phyloP scores from a whole-genome alignment of 2,329 filamentous ascomycete species.

The Metarhizium rileyi region DNA sequence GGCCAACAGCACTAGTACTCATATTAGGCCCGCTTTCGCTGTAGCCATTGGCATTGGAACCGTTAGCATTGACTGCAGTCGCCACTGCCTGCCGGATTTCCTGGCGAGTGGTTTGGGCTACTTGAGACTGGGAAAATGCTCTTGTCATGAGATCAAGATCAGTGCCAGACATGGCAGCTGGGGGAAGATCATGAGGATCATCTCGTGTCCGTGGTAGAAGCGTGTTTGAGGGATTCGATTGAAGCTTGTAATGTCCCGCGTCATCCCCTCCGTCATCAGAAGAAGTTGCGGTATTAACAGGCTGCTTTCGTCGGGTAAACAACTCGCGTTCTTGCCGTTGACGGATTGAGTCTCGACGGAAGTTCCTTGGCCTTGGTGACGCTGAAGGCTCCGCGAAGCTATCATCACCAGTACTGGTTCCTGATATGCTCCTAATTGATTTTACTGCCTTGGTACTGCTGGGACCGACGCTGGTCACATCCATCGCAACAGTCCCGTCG shows the following conservation, averaged over 20 bases:
- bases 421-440: conserved; percentile 77
- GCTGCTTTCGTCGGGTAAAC: conserved; percentile 67
- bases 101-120: conserved; percentile 62
- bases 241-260: conserved; percentile 40
- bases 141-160: conserved; percentile 75
- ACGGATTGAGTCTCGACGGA: conserved; percentile 71
- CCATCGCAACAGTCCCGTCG: conserved; percentile 41
- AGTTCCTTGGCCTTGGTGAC: conserved; percentile 53
- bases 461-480: conserved; percentile 61
- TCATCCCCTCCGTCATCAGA: conserved; percentile 46
- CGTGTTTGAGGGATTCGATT: conserved; percentile 30
- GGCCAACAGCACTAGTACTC: conserved; percentile 52
- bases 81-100: conserved; percentile 66
- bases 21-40: conserved; percentile 36
- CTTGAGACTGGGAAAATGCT: conserved; percentile 67
- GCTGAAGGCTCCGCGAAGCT: conserved; percentile 51
- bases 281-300: conserved; percentile 52
- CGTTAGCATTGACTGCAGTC: conserved; percentile 58
- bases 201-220: conserved; percentile 55
- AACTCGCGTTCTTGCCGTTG: conserved; percentile 82
- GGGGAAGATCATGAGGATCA: conserved; percentile 55
- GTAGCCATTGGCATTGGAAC: conserved; percentile 45
- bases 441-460: conserved; percentile 86
- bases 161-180: conserved; percentile 52
- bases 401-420: conserved; percentile 61